Base-by-base conservation (phyloP, 306 rosid genomes). In the Corylus heterophylla region DNA sequence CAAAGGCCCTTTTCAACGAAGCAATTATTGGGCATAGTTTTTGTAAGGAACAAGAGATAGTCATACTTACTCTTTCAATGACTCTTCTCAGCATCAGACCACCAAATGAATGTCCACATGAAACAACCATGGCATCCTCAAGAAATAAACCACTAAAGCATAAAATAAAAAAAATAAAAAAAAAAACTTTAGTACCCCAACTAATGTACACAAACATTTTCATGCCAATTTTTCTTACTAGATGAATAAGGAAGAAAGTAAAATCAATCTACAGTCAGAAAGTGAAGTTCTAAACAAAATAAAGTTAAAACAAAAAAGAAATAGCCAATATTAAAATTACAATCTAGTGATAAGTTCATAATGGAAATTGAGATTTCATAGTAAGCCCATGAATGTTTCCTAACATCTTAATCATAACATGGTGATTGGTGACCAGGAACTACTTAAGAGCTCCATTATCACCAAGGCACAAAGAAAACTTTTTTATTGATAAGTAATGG, bases 21-120 rank as follows among this genome's bases (percentile, higher is more conserved):
- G 37, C 17, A 68, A 55, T 17, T 29, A 69, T 7, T 56, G 37
- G 14, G 52, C 49, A 73, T 7, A 17, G 14, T 47, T 69, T 42
- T 6, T 52, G 31, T 37, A 76, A 55, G 52, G 74, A 54, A 79
- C 64, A 82, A 84, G 82, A 76, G 74, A 61, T 20, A 68, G 76
- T 49, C 63, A 75, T 62, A 82, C 97, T 86, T 90, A 95, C 99
- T 59, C 88, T 90, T 82, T 95, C 99, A 47, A 90, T 82, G 79
- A 95, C 99, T 84, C 94, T 93, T 83, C 98, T 89, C 88, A 95
- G 89, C 94, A 89, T 88, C 77, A 87, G 90, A 85, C 99, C 99
- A 10, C 99, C 99, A 75, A 95, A 95, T 74, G 99, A 95, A 88
- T 95, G 99, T 81, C 99, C 99, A 70, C 99, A 95, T 47, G 99